Conservation (phyloP, 2,329 filamentous ascomycete genomes). For the Apiospora saccharicola region DNA sequence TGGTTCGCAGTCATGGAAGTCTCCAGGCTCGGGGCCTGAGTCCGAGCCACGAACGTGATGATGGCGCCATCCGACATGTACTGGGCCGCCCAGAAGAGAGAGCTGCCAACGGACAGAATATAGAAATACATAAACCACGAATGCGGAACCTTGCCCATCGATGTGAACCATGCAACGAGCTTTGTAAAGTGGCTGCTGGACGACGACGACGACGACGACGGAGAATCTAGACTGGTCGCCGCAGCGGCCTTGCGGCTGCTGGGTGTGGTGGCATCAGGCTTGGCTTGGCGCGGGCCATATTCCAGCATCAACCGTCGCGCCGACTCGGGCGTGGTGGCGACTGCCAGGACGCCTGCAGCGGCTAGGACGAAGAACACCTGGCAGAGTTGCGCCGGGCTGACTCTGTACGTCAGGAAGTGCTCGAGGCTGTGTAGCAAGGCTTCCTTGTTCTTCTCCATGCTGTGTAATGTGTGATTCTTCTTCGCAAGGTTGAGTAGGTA, state of each 20-base stretch:
- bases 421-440: constrained; percentile 9
- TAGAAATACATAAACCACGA: constrained; percentile 93
- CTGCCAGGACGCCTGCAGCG: constrained; percentile 48
- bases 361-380: constrained; percentile 57
- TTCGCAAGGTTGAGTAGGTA: background rate
- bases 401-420: constrained; percentile 22
- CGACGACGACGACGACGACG: background rate
- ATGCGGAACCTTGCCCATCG: constrained; percentile 74
- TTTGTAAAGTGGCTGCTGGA: constrained; percentile 32
- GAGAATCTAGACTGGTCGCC: background rate
- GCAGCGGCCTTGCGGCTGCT: background rate
- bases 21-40: constrained; percentile 41
- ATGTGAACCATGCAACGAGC: constrained; percentile 45
- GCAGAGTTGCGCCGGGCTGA: constrained; percentile 45
- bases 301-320: constrained; percentile 20
- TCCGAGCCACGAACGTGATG: constrained; percentile 56
- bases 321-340: constrained; percentile 53
- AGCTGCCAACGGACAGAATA: constrained; percentile 71
- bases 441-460: background rate
- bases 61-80: constrained; percentile 61
- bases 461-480: background rate
- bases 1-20: constrained; percentile 66
- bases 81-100: constrained; percentile 77
- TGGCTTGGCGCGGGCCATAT: constrained; percentile 20
- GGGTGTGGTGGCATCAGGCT: background rate